Evolutionary conservation across 2,329 filamentous ascomycete species (phyloP).

Genomic region (Penicillium sp.): DNA sequence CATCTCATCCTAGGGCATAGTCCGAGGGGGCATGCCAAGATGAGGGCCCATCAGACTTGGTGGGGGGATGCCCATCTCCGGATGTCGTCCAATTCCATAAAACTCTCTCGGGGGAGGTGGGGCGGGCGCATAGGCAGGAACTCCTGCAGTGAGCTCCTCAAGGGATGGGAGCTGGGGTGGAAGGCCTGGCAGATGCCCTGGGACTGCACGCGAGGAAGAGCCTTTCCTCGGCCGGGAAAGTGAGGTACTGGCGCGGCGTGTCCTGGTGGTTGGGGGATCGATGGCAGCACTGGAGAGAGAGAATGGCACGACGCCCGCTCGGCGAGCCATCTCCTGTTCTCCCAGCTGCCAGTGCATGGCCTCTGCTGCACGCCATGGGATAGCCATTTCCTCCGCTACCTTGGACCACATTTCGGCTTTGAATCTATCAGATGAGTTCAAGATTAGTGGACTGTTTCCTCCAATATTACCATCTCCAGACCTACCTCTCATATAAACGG

Average conservation of each 20-base stretch:
- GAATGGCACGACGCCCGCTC: conserved; percentile 87
- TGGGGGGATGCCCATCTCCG: conserved; percentile 33
- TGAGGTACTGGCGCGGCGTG: conserved; percentile 40
- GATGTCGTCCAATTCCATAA: conserved; percentile 35
- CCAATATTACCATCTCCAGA: background rate
- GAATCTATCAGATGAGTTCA: conserved; percentile 61
- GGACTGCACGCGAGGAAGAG: conserved; percentile 40
- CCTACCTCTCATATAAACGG: conserved; percentile 87
- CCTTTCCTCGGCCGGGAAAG: conserved; percentile 42
- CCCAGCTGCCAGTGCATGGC: conserved; percentile 98
- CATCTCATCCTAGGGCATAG: conserved; percentile 32
- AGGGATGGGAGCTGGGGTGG: conserved; percentile 45
- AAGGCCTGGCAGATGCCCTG: conserved; percentile 23
- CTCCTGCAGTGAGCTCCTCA: conserved; percentile 48
- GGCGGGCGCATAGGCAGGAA: conserved; percentile 46
- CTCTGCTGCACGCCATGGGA: conserved; percentile 93
- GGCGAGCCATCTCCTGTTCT: conserved; percentile 87
- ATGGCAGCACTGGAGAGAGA: conserved; percentile 61
- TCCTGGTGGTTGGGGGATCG: conserved; percentile 46
- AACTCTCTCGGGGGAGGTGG: conserved; percentile 36
- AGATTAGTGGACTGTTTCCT: conserved; percentile 12
- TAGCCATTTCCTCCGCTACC: conserved; percentile 89
- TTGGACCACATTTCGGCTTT: conserved; percentile 98
- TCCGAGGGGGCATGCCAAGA: conserved; percentile 38
- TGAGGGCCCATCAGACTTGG: conserved; percentile 33